Evolutionary conservation across 2,329 filamentous ascomycete species (phyloP).

Genomic region (Ascochyta clinopodiicola): DNA sequence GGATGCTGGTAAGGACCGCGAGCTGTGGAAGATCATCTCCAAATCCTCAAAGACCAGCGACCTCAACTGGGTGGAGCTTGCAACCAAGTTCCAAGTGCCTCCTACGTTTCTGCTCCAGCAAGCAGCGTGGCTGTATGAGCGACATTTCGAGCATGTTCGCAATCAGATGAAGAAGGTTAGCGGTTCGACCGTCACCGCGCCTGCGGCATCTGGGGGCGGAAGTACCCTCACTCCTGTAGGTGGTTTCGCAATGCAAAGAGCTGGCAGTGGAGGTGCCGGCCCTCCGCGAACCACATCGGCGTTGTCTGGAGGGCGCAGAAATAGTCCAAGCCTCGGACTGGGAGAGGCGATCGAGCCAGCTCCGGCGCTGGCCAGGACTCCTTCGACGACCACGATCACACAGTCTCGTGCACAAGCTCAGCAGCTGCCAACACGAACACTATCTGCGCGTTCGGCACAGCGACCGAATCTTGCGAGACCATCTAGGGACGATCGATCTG

Average conservation of each 20-base stretch:
- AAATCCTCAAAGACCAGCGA: constrained; percentile 78
- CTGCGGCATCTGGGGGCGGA: constrained; percentile 41
- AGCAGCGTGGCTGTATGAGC: constrained; percentile 90
- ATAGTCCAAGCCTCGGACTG: constrained; percentile 61
- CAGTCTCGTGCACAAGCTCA: constrained; percentile 43
- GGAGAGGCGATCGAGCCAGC: constrained; percentile 52
- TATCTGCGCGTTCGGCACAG: constrained; percentile 35
- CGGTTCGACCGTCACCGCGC: constrained; percentile 64
- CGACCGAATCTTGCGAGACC: constrained; percentile 30
- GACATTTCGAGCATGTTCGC: constrained; percentile 86
- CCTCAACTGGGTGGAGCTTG: constrained; percentile 87
- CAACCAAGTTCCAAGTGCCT: constrained; percentile 79
- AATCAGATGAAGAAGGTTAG: constrained; percentile 85
- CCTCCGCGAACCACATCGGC: constrained; percentile 59
- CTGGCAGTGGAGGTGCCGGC: constrained; percentile 55
- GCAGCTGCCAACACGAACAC: constrained; percentile 31
- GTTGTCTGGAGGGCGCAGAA: constrained; percentile 63
- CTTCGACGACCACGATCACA: constrained; percentile 57
- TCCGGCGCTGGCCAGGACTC: constrained; percentile 52
- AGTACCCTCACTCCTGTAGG: constrained; percentile 54
- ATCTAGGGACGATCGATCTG: constrained; percentile 21
- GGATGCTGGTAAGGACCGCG: constrained; percentile 85
- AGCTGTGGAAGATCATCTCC: constrained; percentile 88
- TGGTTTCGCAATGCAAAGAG: constrained; percentile 58
- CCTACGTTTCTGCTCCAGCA: constrained; percentile 90